A percentile compares a stretch with the other conserved stretches of the same genome.
These are phyloP conservation scores for Lentinula novae-zelandiae DNA, from an alignment of 1,284 basidiomycete species.

Conservation along the genomic window DNA sequence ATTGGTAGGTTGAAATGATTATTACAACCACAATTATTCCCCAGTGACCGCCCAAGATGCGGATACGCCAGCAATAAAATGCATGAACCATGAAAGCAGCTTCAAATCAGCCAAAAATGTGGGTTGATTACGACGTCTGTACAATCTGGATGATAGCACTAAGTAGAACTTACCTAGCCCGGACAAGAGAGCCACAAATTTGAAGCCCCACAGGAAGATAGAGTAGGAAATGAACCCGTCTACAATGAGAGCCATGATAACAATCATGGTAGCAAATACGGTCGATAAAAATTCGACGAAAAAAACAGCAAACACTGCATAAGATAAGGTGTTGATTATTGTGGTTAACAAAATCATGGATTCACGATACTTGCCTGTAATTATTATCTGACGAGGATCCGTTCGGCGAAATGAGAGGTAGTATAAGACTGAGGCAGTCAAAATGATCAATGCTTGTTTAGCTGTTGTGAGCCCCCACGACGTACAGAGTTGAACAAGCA, in stretches of 20 bases:
- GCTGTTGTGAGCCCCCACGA: neutral
- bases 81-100: conserved; percentile 9
- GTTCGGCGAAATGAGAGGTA: conserved; percentile 10
- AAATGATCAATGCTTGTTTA: neutral
- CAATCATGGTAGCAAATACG: conserved; percentile 1
- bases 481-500: conserved; percentile 16
- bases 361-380: neutral
- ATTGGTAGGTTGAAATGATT: conserved; percentile 6
- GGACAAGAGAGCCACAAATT: conserved; percentile 6
- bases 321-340: neutral
- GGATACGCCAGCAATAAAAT: conserved; percentile 15
- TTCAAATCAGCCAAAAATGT: neutral
- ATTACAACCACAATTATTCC: conserved; percentile 2
- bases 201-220: conserved; percentile 1
- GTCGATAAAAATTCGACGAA: conserved; percentile 9
- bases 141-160: neutral
- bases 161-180: conserved; percentile 8
- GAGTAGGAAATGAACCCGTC: conserved; percentile 1
- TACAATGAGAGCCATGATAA: neutral
- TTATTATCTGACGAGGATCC: conserved; percentile 8
- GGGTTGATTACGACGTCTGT: neutral
- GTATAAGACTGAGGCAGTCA: conserved; percentile 10
- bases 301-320: conserved; percentile 1
- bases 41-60: conserved; percentile 4
- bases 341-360: neutral